These are phyloP conservation scores for Apiospora koreana DNA, from an alignment of 2,329 filamentous ascomycete species.

Conservation along the genomic window DNA sequence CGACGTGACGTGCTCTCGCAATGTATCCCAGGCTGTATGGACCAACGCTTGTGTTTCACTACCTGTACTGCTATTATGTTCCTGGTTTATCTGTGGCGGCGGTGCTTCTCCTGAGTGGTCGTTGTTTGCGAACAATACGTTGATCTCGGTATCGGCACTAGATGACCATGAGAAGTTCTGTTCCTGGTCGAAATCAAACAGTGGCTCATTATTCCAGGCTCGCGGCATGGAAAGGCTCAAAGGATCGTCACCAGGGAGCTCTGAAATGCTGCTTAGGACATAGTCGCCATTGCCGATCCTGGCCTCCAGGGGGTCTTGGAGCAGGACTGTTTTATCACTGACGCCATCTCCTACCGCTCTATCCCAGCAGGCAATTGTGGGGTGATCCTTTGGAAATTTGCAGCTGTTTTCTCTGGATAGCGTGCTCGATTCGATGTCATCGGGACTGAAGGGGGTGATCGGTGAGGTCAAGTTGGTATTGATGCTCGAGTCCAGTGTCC, in stretches of 20 bases:
- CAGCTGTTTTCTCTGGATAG: constrained; percentile 19
- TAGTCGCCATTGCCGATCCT: constrained; percentile 18
- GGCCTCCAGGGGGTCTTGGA: neutral
- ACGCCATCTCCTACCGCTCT: neutral
- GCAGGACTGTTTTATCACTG: neutral
- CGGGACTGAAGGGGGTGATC: constrained; percentile 39
- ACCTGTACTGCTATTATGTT: constrained; percentile 18
- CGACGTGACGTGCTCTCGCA: constrained; percentile 46
- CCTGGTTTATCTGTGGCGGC: constrained; percentile 14
- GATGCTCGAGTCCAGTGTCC: constrained; percentile 41
- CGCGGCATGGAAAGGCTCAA: constrained; percentile 33
- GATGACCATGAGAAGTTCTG: constrained; percentile 34
- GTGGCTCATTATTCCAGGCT: constrained; percentile 34
- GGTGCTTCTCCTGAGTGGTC: constrained; percentile 22
- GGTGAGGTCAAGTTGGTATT: constrained; percentile 50
- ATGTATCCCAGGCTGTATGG: constrained; percentile 44
- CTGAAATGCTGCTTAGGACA: constrained; percentile 34
- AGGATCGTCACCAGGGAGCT: constrained; percentile 46
- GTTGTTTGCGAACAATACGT: constrained; percentile 38
- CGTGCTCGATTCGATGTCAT: constrained; percentile 26
- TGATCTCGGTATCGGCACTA: constrained; percentile 34
- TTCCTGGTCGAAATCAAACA: constrained; percentile 36
- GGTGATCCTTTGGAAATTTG: constrained; percentile 25
- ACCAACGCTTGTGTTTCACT: constrained; percentile 42
- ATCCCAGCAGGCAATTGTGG: constrained; percentile 15